Base-by-base conservation (phyloP, 2,329 filamentous ascomycete species). In the Pleoardoris graminearum region DNA sequence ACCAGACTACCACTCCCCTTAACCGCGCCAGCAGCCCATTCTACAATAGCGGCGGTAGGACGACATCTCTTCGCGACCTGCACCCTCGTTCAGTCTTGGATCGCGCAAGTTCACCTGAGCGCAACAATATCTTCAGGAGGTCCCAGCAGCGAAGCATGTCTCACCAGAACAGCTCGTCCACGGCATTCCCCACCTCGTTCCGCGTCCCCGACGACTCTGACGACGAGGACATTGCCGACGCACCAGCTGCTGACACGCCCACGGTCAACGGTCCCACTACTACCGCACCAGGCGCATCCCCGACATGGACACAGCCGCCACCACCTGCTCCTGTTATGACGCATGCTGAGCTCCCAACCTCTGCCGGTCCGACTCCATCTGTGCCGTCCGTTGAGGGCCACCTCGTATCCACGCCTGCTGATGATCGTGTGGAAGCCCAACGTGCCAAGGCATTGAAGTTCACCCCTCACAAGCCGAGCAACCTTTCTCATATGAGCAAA, bases 321-420 rank as follows among this genome's bases (percentile, higher is more conserved):
- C 71, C 70, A 7, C 69, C 70, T 2, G 60, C 71, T 21, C 70
- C 71, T 8, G 66, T 64, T 8, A 70, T 71, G 10, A 62, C 69
- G 12, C 69, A 73, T 48, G 66, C 66, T 11, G 62, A 66, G 2
- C 57, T 73, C 16, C 70, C 70, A 16, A 43, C 35, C 17, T 50
- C 58, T 1, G 6, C 57, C n/a, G 41, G 32, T 16, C 45, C 48
- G 5, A 29, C 22, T 23, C 49, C 55, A 5, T 29, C 37, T 33
- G 38, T 52, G n/a, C 46, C 53, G 17, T 25, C 39, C 14, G 12
- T 48, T 27, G 19, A 35, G 19, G 27, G 27, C 17, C 14, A 37
- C 32, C 43, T 44, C 7, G 30, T 39, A 4, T 17, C 23, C 52
- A 61, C 51, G 47, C 23, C 42, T 30, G 22, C 59, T 7, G 50